Evolutionary conservation across 2,329 filamentous ascomycete genomes (phyloP), one percentile per base, ranked within the genome.

Genomic region (Trichoderma simmonsii): DNA sequence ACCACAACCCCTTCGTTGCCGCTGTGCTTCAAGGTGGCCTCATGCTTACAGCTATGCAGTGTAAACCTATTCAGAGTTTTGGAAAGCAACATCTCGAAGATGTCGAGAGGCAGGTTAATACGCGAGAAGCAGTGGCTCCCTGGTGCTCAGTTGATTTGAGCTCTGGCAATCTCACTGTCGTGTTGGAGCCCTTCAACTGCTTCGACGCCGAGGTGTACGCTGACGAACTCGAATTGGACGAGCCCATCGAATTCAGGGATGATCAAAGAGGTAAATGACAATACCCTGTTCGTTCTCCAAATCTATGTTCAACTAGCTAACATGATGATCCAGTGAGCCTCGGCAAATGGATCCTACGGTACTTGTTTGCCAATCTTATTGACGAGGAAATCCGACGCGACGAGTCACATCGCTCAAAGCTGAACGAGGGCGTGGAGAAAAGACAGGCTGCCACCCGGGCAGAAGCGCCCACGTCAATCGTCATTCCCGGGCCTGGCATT

Each of bases 201-300:
- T 99, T 99, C 77, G 96, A 99, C 81, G 96, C 95, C 18, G 96
- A 99, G 79, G 92, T 97, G 81, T 99, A 99, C 80, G 95, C 94
- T 1, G 96, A 99, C 79, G 95, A 98, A 81, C 84, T 97, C 43
- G 86, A 90, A 54, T 76, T 95, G 70, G 88, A 92, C 12, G 91
- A 94, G 74, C 85, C 89, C n/a, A 85, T 92, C 21, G 91, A 95
- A 14, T 97, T 97, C 78, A 87, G 92, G 71, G 95, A 98, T 77
- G 96, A 99, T 77, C 95, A 98, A 83, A 90, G 96, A 83, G 97
- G 93, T 95, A 87, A 78, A 90, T 32, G 18, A 81, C 4, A 21
- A 66, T 28, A 6, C 18, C 28, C 14, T 26, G 28, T 63, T 18
- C 26, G 18, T n/a, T n/a, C 6, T n/a, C n/a, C 9, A 9, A 7